Percentiles rank a stretch among this genome's conserved stretches.
phyloP scores from a whole-genome alignment of 768 basidiomycete genomes.

The Tulasnella sp. region DNA sequence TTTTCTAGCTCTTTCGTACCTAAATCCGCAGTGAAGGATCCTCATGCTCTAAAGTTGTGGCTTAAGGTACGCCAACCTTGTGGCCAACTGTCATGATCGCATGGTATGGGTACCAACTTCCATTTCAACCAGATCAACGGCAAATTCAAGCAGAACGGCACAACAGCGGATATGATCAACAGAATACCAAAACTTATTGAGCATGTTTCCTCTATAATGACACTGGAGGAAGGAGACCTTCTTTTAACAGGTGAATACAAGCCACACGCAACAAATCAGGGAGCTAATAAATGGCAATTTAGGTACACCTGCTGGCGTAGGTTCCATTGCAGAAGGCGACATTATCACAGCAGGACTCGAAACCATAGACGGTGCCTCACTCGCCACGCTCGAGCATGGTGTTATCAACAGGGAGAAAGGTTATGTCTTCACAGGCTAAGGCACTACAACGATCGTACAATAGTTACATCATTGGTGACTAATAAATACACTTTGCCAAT shows the following conservation, averaged over 20 bases:
- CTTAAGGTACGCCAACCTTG: conserved; percentile 42
- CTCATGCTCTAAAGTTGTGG: conserved; percentile 60
- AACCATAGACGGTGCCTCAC: conserved; percentile 30
- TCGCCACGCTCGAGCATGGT: conserved; percentile 52
- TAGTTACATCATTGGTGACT: too few relatives aligned
- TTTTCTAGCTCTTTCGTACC: conserved; percentile 61
- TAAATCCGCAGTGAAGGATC: conserved; percentile 50
- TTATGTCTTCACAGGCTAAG: conserved; percentile 44
- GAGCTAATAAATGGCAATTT: background rate
- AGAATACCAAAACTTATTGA: conserved; percentile 75
- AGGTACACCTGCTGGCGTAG: conserved; percentile 86
- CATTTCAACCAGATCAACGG: conserved; percentile 57
- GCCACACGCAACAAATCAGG: background rate
- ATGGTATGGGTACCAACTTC: background rate
- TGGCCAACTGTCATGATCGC: too few relatives aligned
- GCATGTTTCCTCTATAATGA: conserved; percentile 93
- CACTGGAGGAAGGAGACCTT: conserved; percentile 57
- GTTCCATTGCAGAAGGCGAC: conserved; percentile 63
- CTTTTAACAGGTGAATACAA: conserved; percentile 14
- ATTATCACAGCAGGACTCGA: conserved; percentile 58
- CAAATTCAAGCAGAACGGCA: conserved; percentile 67
- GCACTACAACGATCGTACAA: too few relatives aligned
- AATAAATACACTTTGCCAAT: too few relatives aligned
- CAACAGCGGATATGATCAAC: conserved; percentile 85
- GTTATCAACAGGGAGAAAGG: conserved; percentile 58